These are phyloP conservation scores for Ustilago trichophora DNA, from an alignment of 1,284 basidiomycete species.

Conservation along the genomic window DNA sequence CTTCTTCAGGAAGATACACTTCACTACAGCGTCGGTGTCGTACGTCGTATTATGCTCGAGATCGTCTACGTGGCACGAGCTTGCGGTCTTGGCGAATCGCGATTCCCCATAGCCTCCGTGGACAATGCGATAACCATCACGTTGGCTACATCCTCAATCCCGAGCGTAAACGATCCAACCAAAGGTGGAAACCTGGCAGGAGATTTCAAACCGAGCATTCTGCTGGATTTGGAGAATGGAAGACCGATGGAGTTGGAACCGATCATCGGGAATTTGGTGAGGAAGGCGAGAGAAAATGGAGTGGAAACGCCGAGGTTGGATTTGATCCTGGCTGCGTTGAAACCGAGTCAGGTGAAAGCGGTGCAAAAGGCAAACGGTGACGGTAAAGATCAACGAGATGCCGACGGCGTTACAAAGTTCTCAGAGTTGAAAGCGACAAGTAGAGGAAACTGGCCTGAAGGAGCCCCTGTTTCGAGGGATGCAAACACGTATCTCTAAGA, in stretches of 20 bases:
- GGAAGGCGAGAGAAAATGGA: constrained; percentile 29
- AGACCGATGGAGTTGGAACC: constrained; percentile 61
- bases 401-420: constrained; percentile 3
- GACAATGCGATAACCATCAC: constrained; percentile 54
- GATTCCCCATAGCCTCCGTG: constrained; percentile 40
- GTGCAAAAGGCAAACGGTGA: constrained; percentile 9
- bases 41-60: constrained; percentile 67
- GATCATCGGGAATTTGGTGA: constrained; percentile 53
- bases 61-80: constrained; percentile 67
- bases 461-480: constrained; percentile 24
- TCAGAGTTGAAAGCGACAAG: constrained; percentile 21
- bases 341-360: constrained; percentile 48
- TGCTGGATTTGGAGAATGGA: constrained; percentile 57
- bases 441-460: constrained; percentile 35
- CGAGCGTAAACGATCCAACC: neutral
- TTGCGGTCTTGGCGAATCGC: constrained; percentile 46
- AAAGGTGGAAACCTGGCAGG: constrained; percentile 14
- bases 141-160: constrained; percentile 11
- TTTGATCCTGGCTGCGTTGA: constrained; percentile 51
- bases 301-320: constrained; percentile 60
- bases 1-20: constrained; percentile 64
- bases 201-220: constrained; percentile 58
- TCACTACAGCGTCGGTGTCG: constrained; percentile 66
- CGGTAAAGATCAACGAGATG: neutral
- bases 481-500: constrained; percentile 22